Percentiles rank a stretch among this genome's conserved stretches.
Conservation (phyloP, 306 rosid genomes). For the Cyamopsis tetragonoloba region DNA sequence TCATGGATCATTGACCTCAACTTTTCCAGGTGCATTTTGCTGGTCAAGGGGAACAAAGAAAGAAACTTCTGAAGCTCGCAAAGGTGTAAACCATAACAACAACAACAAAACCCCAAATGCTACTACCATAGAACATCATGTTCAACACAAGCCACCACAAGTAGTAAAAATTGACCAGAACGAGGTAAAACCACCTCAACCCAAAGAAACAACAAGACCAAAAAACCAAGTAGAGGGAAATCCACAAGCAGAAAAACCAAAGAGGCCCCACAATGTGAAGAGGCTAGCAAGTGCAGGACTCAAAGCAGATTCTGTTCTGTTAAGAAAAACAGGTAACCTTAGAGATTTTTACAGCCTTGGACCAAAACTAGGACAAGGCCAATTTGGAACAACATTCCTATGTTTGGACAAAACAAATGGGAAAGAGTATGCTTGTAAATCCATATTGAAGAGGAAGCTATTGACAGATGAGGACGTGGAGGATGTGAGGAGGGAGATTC, state of each 20-base stretch:
- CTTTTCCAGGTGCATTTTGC: constrained; percentile 38
- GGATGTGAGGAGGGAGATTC: constrained; percentile 91
- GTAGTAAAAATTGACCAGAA: constrained; percentile 42
- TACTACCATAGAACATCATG: no score
- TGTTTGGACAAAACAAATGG: constrained; percentile 70
- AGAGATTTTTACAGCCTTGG: constrained; percentile 63
- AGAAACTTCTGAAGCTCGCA: not conserved
- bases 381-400: constrained; percentile 73
- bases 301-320: constrained; percentile 54
- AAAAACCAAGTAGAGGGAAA: not conserved
- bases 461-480: constrained; percentile 63
- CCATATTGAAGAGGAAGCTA: constrained; percentile 72
- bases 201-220: constrained; percentile 12
- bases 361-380: constrained; percentile 74
- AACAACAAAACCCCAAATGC: not conserved
- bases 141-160: constrained; percentile 53
- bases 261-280: constrained; percentile 43
- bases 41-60: constrained; percentile 36
- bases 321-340: constrained; percentile 58
- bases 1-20: constrained; percentile 23
- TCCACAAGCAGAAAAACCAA: constrained; percentile 21
- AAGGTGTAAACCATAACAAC: not conserved
- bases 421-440: constrained; percentile 79
- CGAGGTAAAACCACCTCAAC: constrained; percentile 10
- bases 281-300: constrained; percentile 65